phyloP scores from a whole-genome alignment of 1,284 basidiomycete genomes.

The Volvariella surrecta region DNA sequence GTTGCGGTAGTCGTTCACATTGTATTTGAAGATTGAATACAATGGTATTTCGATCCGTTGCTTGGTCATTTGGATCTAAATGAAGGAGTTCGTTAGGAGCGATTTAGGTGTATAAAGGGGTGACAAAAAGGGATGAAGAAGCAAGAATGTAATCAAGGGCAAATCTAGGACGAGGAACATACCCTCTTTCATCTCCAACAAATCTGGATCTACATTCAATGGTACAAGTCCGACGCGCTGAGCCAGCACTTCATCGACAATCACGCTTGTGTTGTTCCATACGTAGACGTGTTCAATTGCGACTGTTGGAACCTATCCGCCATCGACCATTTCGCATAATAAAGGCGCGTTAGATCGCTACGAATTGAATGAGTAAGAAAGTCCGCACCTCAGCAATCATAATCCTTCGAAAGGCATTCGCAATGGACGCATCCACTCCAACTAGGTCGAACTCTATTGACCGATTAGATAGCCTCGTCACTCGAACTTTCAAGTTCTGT shows the following conservation, averaged over 20 bases:
- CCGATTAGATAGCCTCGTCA: constrained; percentile 73
- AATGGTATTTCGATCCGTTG: constrained; percentile 88
- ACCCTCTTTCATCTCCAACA: constrained; percentile 42
- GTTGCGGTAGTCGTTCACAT: constrained; percentile 57
- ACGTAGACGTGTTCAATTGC: constrained; percentile 93
- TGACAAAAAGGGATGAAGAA: not conserved
- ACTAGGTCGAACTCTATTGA: constrained; percentile 93
- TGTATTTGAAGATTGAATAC: constrained; percentile 77
- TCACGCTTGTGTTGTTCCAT: constrained; percentile 93
- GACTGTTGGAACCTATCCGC: constrained; percentile 87
- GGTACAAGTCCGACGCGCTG: constrained; percentile 91
- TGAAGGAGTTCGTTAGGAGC: no score
- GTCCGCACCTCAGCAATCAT: constrained; percentile 86
- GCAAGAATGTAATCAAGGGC: no score
- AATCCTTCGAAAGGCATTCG: constrained; percentile 90
- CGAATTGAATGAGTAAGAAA: constrained; percentile 14
- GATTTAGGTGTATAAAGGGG: no score
- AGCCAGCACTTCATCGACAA: constrained; percentile 91
- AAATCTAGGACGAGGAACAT: constrained; percentile 11
- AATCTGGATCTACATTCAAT: constrained; percentile 76
- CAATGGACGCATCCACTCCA: constrained; percentile 93
- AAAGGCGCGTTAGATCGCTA: constrained; percentile 1
- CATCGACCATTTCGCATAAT: no score
- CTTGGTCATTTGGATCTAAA: constrained; percentile 38
- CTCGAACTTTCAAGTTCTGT: constrained; percentile 67